Conservation (phyloP, 2,329 filamentous ascomycete species). For the Ophiosphaerella herpotricha region DNA sequence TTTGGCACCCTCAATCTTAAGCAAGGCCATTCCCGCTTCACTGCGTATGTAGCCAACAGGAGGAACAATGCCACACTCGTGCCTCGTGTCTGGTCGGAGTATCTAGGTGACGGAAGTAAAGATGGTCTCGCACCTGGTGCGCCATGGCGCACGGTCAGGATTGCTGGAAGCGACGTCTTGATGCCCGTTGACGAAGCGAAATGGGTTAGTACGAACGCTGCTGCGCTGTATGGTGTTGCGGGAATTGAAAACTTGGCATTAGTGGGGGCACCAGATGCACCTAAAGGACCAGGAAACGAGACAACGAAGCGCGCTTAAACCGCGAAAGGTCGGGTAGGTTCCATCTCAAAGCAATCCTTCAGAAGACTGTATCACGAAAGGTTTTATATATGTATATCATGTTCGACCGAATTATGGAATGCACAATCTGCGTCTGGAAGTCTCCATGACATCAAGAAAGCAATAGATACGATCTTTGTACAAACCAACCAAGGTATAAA, state of each 20-base stretch:
- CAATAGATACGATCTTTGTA: too few species aligned
- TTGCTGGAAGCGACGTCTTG: slow-evolving; percentile 54
- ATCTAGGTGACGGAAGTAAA: slow-evolving; percentile 48
- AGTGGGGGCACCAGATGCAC: slow-evolving; percentile 28
- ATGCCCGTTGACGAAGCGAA: slow-evolving; percentile 58
- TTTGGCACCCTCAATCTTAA: slow-evolving; percentile 55
- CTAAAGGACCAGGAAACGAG: slow-evolving; percentile 15
- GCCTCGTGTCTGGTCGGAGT: slow-evolving; percentile 60
- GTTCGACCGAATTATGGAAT: too few species aligned
- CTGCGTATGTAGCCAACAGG: slow-evolving; percentile 58
- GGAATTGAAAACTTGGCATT: slow-evolving; percentile 61
- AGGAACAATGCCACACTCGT: slow-evolving; percentile 55
- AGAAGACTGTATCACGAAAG: too few species aligned
- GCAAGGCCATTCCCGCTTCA: slow-evolving; percentile 64
- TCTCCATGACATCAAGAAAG: too few species aligned
- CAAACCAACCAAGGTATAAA: too few species aligned
- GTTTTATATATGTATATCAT: too few species aligned
- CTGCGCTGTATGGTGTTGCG: slow-evolving; percentile 62
- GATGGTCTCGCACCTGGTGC: slow-evolving; percentile 50
- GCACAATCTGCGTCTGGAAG: too few species aligned
- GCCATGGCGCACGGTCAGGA: slow-evolving; percentile 45
- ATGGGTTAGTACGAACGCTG: slow-evolving; percentile 63
- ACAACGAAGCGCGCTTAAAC: slow-evolving; percentile 1
- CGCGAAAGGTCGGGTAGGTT: too few species aligned
- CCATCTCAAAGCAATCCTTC: too few species aligned